Evolutionary conservation across 352 stramenopile species (phyloP).

Genomic region (Pythium monospermum): DNA sequence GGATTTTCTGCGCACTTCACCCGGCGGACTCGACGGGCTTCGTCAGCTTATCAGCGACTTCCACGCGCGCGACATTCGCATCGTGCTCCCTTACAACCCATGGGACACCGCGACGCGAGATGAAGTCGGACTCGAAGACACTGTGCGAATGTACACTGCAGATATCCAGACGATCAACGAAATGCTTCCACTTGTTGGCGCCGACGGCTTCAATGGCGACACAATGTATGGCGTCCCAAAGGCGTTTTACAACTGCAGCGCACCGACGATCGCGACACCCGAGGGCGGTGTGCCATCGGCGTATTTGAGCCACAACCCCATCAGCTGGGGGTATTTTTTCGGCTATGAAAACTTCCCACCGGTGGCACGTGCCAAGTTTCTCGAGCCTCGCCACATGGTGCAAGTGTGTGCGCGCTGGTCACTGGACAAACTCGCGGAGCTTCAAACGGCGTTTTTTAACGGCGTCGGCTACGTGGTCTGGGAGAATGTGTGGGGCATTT

Average conservation of each 20-base stretch:
- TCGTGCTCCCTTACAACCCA: constrained; percentile 82
- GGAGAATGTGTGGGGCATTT: constrained; percentile 89
- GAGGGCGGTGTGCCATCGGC: constrained; percentile 68
- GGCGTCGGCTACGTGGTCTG: constrained; percentile 82
- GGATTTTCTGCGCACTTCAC: constrained; percentile 57
- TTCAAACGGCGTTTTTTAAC: constrained; percentile 82
- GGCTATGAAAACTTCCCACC: constrained; percentile 64
- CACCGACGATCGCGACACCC: constrained; percentile 44
- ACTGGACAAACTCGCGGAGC: constrained; percentile 49
- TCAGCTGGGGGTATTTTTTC: constrained; percentile 81
- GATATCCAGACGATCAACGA: constrained; percentile 54
- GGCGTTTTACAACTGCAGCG: constrained; percentile 75
- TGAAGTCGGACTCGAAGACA: constrained; percentile 40
- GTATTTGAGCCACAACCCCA: constrained; percentile 58
- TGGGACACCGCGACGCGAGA: constrained; percentile 76
- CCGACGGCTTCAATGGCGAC: constrained; percentile 85
- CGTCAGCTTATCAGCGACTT: constrained; percentile 50
- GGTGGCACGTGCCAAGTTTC: constrained; percentile 68
- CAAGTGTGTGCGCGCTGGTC: constrained; percentile 82
- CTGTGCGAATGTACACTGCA: constrained; percentile 65
- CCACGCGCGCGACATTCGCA: constrained; percentile 45
- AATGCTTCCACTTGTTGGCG: constrained; percentile 33
- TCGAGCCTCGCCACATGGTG: constrained; percentile 79
- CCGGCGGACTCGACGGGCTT: constrained; percentile 43
- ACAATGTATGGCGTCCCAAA: constrained; percentile 84